Evolutionary conservation across 768 basidiomycete species (phyloP), one percentile per base, ranked within the genome.

Genomic region (Serendipita indica): DNA sequence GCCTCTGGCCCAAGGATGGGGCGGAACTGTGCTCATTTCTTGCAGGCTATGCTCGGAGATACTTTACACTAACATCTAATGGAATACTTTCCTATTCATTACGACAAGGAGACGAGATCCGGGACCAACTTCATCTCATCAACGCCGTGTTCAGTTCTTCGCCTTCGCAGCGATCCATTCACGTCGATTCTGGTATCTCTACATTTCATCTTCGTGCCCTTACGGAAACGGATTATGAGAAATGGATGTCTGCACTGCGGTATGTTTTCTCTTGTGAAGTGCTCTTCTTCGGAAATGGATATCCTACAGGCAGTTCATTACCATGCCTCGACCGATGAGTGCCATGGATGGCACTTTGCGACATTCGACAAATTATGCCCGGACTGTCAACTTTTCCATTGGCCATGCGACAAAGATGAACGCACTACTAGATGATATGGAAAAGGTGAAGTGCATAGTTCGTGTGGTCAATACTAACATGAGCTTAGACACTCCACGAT

Each of bases 181-280:
- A 89, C 64, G 74, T 91, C 49, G 88, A 91, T 65, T 81, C 84
- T 2, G 77, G 73, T 64, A 80, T 74, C 41, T 83, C 82, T 27
- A 89, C 85, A 0, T 90, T 89, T 67, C 88, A 90, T 69, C 78
- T 90, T 62, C 86, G 83, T 69, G 87, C 85, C 67, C 69, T 87
- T n/a, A 81, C 72, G 7, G 45, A 43, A 33, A 18, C 33, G 46
- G 88, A 90, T 65, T 89, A 87, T 63, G 71, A 80, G 52, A 71
- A 66, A 49, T 90, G 88, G 88, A 84, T 86, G 78, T 62, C 72
- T 25, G 81, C 83, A 27, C 79, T 89, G 66, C 81, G 87, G 86
- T 84, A 64, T 16, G 62, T 69, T 69, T 59, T 43, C 33, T 33
- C 33, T 28, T n/a, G 49, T 60, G 58, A 28, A 28, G 60, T 14